A percentile compares a stretch with the other conserved stretches of the same genome.
These are phyloP conservation scores for Phialocephala sp. DNA, from an alignment of 2,329 filamentous ascomycete genomes.

Conservation along the genomic window DNA sequence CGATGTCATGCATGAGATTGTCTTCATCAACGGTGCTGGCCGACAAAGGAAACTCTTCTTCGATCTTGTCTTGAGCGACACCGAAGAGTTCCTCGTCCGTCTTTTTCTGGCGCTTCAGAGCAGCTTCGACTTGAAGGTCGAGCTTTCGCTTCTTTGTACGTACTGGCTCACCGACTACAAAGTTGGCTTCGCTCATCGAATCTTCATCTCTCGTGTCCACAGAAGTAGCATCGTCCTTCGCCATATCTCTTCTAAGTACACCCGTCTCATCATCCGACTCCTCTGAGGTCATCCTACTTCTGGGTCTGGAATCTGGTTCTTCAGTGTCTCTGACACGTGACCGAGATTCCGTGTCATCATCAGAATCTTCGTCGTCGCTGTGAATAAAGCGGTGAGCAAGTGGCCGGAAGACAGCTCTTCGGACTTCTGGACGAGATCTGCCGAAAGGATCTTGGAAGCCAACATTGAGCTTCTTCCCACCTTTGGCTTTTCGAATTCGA, in stretches of 20 bases:
- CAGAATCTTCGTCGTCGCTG: slow-evolving; percentile 82
- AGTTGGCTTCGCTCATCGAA: slow-evolving; percentile 75
- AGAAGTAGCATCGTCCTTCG: slow-evolving; percentile 32
- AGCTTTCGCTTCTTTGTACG: slow-evolving; percentile 75
- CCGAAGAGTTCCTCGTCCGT: slow-evolving; percentile 79
- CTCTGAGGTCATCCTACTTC: slow-evolving; percentile 74
- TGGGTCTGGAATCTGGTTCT: slow-evolving; percentile 80
- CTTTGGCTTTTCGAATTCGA: slow-evolving; percentile 65
- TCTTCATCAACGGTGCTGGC: slow-evolving; percentile 51
- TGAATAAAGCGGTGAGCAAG: slow-evolving; percentile 81
- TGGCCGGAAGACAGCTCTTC: slow-evolving; percentile 70
- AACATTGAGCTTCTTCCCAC: slow-evolving; percentile 60
- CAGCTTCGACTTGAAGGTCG: slow-evolving; percentile 70
- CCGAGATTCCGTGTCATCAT: slow-evolving; percentile 73
- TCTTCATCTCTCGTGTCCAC: slow-evolving; percentile 64
- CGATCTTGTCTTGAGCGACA: slow-evolving; percentile 60
- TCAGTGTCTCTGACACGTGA: slow-evolving; percentile 79
- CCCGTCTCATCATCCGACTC: slow-evolving; percentile 45
- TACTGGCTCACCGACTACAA: slow-evolving; percentile 63
- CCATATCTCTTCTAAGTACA: slow-evolving; percentile 15
- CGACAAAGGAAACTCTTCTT: slow-evolving; percentile 53
- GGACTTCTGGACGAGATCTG: slow-evolving; percentile 60
- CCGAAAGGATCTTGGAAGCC: slow-evolving; percentile 73
- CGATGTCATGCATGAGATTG: slow-evolving; percentile 53
- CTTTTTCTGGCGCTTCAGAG: slow-evolving; percentile 78